phyloP scores from a whole-genome alignment of 129 eudicot genomes.

The Artemisia argyi region DNA sequence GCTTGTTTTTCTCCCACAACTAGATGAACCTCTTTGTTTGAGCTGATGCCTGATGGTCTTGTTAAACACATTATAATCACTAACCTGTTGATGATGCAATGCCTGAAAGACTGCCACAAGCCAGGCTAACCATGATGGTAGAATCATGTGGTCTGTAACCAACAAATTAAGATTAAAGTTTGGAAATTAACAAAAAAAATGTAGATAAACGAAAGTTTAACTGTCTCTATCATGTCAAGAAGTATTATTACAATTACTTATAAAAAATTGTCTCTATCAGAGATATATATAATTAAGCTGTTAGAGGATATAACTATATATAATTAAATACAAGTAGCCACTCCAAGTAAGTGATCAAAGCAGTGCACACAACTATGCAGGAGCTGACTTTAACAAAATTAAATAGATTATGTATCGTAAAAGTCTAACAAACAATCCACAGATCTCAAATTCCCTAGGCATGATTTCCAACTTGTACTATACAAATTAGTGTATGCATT shows the following conservation, averaged over 20 bases:
- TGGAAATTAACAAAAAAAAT: conserved; percentile 4
- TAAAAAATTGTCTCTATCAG: conserved; percentile 11
- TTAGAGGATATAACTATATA: conserved; percentile 7
- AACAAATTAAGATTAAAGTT: conserved; percentile 1
- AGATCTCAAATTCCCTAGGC: neutral
- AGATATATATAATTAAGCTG: conserved; percentile 17
- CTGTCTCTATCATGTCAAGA: conserved; percentile 9
- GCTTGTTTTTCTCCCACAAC: neutral
- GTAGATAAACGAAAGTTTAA: neutral
- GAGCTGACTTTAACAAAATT: conserved; percentile 39
- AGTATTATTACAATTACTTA: neutral
- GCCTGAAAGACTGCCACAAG: conserved; percentile 97
- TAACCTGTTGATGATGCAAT: conserved; percentile 96
- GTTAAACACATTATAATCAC: conserved; percentile 24
- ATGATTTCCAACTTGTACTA: conserved; percentile 20
- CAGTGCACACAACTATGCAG: conserved; percentile 42
- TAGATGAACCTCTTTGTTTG: neutral
- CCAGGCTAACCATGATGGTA: conserved; percentile 73
- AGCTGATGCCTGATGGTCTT: conserved; percentile 3
- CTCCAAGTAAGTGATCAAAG: conserved; percentile 29
- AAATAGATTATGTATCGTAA: neutral
- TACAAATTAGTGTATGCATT: conserved; percentile 12
- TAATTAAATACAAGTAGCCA: conserved; percentile 27
- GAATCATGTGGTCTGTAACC: conserved; percentile 81
- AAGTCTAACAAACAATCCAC: conserved; percentile 24